A percentile compares a stretch with the other conserved stretches of the same genome.
These are phyloP conservation scores for Silene uniflora DNA, from an alignment of 148 eudicot genomes.

Conservation along the genomic window DNA sequence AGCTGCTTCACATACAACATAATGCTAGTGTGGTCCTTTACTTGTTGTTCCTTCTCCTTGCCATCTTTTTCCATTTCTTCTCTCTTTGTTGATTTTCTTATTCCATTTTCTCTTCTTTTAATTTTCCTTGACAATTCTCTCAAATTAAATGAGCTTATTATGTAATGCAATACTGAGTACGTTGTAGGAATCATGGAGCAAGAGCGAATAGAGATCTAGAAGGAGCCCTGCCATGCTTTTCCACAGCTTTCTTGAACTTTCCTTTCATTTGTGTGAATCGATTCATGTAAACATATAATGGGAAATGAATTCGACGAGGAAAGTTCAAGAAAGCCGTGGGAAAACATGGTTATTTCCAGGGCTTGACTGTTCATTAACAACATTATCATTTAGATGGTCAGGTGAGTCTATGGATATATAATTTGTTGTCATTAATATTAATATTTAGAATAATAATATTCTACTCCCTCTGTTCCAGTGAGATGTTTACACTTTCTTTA, in stretches of 20 bases:
- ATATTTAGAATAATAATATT: too few species aligned
- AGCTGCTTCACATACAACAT: constrained; percentile 27
- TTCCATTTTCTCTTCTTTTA: neutral
- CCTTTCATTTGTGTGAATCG: neutral
- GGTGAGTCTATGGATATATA: neutral
- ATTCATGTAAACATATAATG: too few species aligned
- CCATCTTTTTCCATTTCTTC: neutral
- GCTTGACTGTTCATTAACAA: constrained; percentile 9
- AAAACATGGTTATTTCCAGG: constrained; percentile 49
- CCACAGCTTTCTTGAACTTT: constrained; percentile 96
- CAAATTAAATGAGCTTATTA: neutral
- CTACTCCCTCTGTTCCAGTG: too few species aligned
- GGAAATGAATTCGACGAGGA: neutral
- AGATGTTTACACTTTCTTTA: too few species aligned
- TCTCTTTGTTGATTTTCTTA: neutral
- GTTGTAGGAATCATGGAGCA: neutral
- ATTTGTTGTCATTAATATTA: too few species aligned
- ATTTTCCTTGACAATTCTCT: neutral
- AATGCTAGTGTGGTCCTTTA: constrained; percentile 26
- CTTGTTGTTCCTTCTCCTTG: neutral
- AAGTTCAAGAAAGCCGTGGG: constrained; percentile 85
- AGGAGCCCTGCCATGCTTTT: constrained; percentile 61
- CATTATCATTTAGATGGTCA: neutral
- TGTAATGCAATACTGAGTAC: too few species aligned
- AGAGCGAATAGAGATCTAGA: neutral